Conservation (phyloP, 208 protist genomes). For the Leishmania tropica region DNA sequence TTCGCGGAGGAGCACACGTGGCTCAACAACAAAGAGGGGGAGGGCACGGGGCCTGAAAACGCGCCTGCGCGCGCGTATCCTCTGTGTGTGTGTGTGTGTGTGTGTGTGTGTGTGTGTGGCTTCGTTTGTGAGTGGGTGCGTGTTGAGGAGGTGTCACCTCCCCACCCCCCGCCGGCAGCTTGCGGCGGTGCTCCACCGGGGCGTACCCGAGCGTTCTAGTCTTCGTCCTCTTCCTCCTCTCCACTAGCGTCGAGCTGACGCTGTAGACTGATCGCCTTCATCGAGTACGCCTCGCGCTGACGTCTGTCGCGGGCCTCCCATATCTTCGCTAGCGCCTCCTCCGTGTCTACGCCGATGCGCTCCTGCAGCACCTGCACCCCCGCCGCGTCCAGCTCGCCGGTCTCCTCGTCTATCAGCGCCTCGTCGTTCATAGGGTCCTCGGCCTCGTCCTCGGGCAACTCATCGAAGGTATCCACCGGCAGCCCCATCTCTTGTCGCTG, state of each 20-base stretch:
- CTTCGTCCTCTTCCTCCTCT: slow-evolving; percentile 61
- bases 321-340: slow-evolving; percentile 71
- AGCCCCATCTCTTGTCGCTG: slow-evolving; percentile 47
- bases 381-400: slow-evolving; percentile 56
- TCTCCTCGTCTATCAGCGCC: slow-evolving; percentile 65
- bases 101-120: too few relatives aligned
- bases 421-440: slow-evolving; percentile 75
- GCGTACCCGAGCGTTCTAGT: neutral
- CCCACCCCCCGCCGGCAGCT: neutral
- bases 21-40: neutral
- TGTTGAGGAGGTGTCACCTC: neutral
- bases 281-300: slow-evolving; percentile 45
- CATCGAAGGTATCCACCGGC: slow-evolving; percentile 42
- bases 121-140: neutral
- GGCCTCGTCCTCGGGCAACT: slow-evolving; percentile 79
- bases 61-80: neutral
- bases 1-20: neutral
- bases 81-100: too few relatives aligned
- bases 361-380: slow-evolving; percentile 54
- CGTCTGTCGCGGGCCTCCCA: slow-evolving; percentile 69
- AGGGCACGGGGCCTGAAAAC: neutral
- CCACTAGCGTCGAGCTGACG: slow-evolving; percentile 41
- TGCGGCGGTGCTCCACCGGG: neutral
- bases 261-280: slow-evolving; percentile 44
- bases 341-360: slow-evolving; percentile 66